These are phyloP conservation scores for Mortierella sp. DNA, from an alignment of 371 early-diverging fungal species.

Conservation along the genomic window DNA sequence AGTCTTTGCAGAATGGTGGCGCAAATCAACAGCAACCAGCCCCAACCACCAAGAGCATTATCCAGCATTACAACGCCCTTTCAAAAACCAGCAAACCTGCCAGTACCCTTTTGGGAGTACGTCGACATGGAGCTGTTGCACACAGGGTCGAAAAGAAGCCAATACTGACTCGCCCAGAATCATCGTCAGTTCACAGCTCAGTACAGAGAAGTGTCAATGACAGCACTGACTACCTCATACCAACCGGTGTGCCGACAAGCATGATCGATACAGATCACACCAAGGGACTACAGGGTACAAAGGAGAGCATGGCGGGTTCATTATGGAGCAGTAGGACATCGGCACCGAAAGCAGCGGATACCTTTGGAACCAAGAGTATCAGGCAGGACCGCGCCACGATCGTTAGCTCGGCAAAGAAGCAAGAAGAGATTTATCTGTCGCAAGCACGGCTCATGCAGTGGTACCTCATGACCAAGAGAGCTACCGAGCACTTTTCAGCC, in stretches of 20 bases:
- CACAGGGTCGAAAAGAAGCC: constrained; percentile 26
- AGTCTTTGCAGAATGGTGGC: background rate
- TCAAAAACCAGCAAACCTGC: constrained; percentile 17
- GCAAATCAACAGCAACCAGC: background rate
- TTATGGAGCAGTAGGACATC: background rate
- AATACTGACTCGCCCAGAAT: background rate
- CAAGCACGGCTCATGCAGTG: constrained; percentile 50
- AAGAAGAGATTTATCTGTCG: constrained; percentile 45
- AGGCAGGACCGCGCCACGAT: constrained; percentile 14
- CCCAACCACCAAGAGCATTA: constrained; percentile 28
- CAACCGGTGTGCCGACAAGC: background rate
- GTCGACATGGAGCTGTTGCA: constrained; percentile 20
- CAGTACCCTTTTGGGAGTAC: constrained; percentile 11
- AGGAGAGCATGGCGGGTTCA: background rate
- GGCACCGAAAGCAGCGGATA: background rate
- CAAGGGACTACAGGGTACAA: background rate
- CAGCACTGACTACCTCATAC: background rate
- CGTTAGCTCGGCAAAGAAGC: constrained; percentile 13
- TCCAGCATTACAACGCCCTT: constrained; percentile 38
- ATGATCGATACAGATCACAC: background rate
- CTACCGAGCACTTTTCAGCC: constrained; percentile 13
- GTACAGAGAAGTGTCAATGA: background rate
- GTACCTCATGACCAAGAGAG: constrained; percentile 25
- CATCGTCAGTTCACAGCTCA: background rate
- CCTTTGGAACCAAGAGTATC: constrained; percentile 19